Percentiles rank a stretch among this genome's conserved stretches.
phyloP scores from a whole-genome alignment of 805 yeast genomes.

The Barnettozyma pratensis region DNA sequence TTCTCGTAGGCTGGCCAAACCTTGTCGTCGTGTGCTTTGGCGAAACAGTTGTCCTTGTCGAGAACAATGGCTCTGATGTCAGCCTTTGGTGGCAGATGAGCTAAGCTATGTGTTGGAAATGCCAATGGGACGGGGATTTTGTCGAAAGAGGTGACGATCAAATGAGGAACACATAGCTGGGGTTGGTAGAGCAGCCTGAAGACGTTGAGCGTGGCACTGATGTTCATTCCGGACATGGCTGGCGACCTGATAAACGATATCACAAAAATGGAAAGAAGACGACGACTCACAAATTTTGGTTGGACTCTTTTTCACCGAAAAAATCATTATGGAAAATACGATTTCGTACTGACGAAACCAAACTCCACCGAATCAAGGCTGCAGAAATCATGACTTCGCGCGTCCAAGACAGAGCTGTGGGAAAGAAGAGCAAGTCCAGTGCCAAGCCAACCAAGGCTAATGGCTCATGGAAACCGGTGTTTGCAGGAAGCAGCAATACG shows the following conservation, averaged over 20 bases:
- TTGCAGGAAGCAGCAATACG: slow-evolving; percentile 1
- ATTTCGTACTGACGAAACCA: too few relatives aligned
- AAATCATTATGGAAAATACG: too few relatives aligned
- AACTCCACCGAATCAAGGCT: too few relatives aligned
- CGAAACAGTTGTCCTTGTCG: slow-evolving; percentile 95
- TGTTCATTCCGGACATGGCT: slow-evolving; percentile 38
- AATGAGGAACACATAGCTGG: slow-evolving; percentile 62
- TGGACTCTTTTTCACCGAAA: too few relatives aligned
- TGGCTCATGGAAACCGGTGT: slow-evolving; percentile 9
- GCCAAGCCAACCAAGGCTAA: background rate
- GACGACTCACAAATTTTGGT: too few relatives aligned
- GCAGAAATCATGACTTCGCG: too few relatives aligned
- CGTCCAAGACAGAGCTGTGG: background rate
- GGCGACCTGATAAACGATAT: too few relatives aligned
- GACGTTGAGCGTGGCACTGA: slow-evolving; percentile 73
- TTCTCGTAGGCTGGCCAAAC: slow-evolving; percentile 69
- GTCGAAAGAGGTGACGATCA: slow-evolving; percentile 50
- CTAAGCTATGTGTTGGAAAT: slow-evolving; percentile 24
- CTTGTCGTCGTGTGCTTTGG: slow-evolving; percentile 71
- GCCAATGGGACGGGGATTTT: slow-evolving; percentile 51
- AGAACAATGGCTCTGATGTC: slow-evolving; percentile 71
- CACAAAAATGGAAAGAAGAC: too few relatives aligned
- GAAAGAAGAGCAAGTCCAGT: background rate
- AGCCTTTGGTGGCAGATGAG: slow-evolving; percentile 10
- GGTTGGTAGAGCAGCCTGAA: slow-evolving; percentile 58